Conservation (phyloP, 2,329 filamentous ascomycete species). For the Alternaria rosae region DNA sequence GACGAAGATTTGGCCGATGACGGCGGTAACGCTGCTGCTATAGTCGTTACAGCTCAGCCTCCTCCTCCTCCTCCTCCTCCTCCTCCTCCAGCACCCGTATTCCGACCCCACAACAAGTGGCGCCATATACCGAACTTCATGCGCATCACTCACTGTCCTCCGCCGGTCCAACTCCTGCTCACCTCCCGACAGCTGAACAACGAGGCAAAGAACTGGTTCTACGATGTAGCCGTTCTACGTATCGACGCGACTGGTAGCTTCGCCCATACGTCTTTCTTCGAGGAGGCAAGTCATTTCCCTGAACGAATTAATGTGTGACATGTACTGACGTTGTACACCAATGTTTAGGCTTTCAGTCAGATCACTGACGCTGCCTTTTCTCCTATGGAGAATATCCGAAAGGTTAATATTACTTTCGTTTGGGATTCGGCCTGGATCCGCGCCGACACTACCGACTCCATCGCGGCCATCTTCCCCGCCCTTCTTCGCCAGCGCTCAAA, state of each 20-base stretch:
- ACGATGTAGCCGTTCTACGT: conserved; percentile 37
- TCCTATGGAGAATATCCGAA: conserved; percentile 45
- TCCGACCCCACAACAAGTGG: conserved; percentile 38
- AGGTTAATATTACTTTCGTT: conserved; percentile 39
- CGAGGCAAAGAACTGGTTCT: conserved; percentile 46
- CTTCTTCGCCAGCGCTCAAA: conserved; percentile 34
- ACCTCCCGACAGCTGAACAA: conserved; percentile 37
- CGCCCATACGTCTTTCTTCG: conserved; percentile 44
- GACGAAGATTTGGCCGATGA: conserved; percentile 10
- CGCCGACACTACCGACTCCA: conserved; percentile 20
- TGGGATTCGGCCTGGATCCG: conserved; percentile 48
- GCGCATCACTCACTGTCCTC: conserved; percentile 39
- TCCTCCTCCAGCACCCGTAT: conserved; percentile 13
- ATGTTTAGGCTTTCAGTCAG: conserved; percentile 21
- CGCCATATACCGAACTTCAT: conserved; percentile 46
- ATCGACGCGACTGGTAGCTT: conserved; percentile 46
- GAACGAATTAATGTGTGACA: not conserved
- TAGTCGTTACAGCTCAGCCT: conserved; percentile 1
- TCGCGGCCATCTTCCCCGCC: conserved; percentile 36
- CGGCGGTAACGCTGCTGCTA: conserved; percentile 5
- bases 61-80: conserved; percentile 12
- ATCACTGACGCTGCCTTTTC: conserved; percentile 43
- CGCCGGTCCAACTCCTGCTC: conserved; percentile 39
- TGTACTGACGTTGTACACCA: not conserved
- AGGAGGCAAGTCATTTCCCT: conserved; percentile 25